Evolutionary conservation across 192 early-diverging fungal species (phyloP).

Genomic region (Oehlia diaphana): DNA sequence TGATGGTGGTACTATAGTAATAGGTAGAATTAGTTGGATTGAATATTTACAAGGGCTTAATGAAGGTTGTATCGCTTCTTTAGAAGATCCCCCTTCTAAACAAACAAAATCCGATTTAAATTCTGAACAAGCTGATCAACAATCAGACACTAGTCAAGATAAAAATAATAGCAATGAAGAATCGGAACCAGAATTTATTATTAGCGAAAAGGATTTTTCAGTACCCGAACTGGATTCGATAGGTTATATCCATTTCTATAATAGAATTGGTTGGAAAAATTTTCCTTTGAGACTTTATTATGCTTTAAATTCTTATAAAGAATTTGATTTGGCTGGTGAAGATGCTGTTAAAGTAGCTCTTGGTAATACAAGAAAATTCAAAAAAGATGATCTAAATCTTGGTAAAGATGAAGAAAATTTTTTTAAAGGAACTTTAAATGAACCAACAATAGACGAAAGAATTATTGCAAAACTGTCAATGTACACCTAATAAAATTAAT

Average conservation of each 20-base stretch:
- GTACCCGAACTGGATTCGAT: conserved; percentile 40
- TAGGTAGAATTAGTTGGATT: conserved; percentile 37
- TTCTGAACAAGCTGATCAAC: conserved; percentile 11
- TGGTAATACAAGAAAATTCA: conserved; percentile 48
- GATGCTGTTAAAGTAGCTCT: conserved; percentile 57
- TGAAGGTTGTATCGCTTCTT: conserved; percentile 40
- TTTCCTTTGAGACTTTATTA: conserved; percentile 43
- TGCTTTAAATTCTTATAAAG: conserved; percentile 45
- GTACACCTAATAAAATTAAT: background rate
- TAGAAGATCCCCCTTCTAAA: conserved; percentile 33
- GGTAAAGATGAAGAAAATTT: conserved; percentile 43
- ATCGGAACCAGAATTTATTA: conserved; percentile 26
- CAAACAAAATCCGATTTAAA: conserved; percentile 12
- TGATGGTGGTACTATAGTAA: conserved; percentile 38
- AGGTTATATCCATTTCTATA: conserved; percentile 37
- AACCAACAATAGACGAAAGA: conserved; percentile 18
- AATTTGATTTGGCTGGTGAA: conserved; percentile 47
- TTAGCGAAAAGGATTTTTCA: conserved; percentile 40
- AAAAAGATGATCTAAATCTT: conserved; percentile 39
- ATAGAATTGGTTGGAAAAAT: conserved; percentile 42
- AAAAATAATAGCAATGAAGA: background rate
- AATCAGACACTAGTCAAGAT: no score
- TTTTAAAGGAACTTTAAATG: conserved; percentile 30
- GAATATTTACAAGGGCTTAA: conserved; percentile 45
- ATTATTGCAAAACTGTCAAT: conserved; percentile 4